phyloP scores from a whole-genome alignment of 2,329 filamentous ascomycete genomes.

The Aspergillus pseudotamarii region DNA sequence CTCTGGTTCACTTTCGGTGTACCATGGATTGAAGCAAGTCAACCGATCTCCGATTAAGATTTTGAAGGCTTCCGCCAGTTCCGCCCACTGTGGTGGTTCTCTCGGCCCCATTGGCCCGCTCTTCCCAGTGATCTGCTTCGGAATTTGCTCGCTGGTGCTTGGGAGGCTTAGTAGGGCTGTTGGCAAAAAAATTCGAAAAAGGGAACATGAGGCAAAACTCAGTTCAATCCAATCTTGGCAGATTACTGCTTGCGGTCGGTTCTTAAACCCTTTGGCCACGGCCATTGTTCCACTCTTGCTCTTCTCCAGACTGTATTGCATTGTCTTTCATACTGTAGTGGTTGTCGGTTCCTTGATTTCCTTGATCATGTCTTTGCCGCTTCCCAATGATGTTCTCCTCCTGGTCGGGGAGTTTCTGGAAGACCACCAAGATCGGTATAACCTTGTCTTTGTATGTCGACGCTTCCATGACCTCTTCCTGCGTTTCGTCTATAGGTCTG shows the following conservation, averaged over 20 bases:
- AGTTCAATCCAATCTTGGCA: not conserved
- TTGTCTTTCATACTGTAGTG: conserved; percentile 6
- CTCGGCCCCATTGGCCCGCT: conserved; percentile 11
- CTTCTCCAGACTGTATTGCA: not conserved
- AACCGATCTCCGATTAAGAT: conserved; percentile 16
- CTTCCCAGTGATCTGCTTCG: conserved; percentile 12
- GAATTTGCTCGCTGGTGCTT: conserved; percentile 1
- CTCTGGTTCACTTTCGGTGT: not conserved
- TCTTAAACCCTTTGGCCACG: conserved; percentile 5
- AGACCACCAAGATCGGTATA: conserved; percentile 28
- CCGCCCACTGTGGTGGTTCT: conserved; percentile 11
- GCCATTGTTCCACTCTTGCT: conserved; percentile 1
- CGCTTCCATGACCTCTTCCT: conserved; percentile 34
- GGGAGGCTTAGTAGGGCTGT: conserved; percentile 7
- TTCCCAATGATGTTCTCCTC: conserved; percentile 35
- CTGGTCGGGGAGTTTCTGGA: conserved; percentile 31
- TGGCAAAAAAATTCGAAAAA: conserved; percentile 1
- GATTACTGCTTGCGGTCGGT: not conserved
- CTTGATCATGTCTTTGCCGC: conserved; percentile 24
- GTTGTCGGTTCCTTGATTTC: conserved; percentile 10
- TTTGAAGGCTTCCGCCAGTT: conserved; percentile 16
- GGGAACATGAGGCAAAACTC: not conserved
- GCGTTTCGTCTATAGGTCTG: conserved; percentile 25
- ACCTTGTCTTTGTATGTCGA: conserved; percentile 28
- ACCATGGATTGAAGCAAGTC: conserved; percentile 14